Base-by-base conservation (phyloP, 805 yeast genomes). In the Priceomyces carsonii region DNA sequence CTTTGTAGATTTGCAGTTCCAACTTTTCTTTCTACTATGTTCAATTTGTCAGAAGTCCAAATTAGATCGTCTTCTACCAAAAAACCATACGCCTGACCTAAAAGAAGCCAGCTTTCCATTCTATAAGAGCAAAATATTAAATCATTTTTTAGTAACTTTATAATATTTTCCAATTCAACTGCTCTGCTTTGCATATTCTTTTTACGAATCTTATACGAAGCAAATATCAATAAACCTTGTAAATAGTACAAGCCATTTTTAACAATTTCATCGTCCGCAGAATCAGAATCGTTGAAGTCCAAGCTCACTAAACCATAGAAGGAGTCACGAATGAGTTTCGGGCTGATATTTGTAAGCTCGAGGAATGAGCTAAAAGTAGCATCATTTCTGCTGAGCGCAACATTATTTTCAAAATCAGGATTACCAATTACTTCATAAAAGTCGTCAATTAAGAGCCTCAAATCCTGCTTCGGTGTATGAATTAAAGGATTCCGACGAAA, bases 11-110 rank as follows among this genome's bases (percentile, higher is more conserved):
- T 59, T 0, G 89, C 87, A 0, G 88, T 82, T 0, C 61, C 55
- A 3, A 61, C 61, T 49, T 82, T 82, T 42, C 80, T 71, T 5
- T 84, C 93, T 0, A 69, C 51, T 0, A 75, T 68, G 33, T 81
- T 81, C 23, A 88, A 60, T 50, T 85, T 85, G 48, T 90, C 96
- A 0, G 95, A 80, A 1, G 91, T 85, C 95, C 96, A 88, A n/a
- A 86, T 79, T 37, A 93, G 60, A 44, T 87, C 96, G 55, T 89
- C 96, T 45, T 91, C 97, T 0, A 84, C 95, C 26, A 85, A 63
- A 38, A 69, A 80, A 0, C 89, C 81, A 47, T 74, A 89, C 0
- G 91, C 80, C 51, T 82, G 88, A 0, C 95, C 96, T 9, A 93
- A 55, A 1, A 87, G 69, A 26, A 79, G 66, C 99, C 99, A 93